phyloP scores from a whole-genome alignment of 2,329 filamentous ascomycete genomes.

The Neonectria coccinea region DNA sequence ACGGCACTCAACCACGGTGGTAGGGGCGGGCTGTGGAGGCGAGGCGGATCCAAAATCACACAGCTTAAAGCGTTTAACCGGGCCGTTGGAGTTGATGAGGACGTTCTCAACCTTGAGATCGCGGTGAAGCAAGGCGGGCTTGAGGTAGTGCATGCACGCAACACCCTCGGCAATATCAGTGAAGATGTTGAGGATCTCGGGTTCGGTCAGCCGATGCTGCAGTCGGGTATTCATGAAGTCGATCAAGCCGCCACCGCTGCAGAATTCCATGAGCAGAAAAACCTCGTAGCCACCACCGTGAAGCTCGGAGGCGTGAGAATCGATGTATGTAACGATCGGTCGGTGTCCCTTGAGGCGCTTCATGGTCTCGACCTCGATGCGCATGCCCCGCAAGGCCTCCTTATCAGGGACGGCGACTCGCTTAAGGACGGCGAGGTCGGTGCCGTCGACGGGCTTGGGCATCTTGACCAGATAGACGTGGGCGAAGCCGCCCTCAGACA shows the following conservation, averaged over 20 bases:
- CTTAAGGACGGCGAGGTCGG: conserved; percentile 88
- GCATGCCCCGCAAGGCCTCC: conserved; percentile 93
- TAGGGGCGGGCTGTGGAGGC: conserved; percentile 83
- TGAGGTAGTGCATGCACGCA: conserved; percentile 98
- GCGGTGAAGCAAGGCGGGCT: conserved; percentile 89
- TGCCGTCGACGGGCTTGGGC: conserved; percentile 79
- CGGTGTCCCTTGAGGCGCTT: conserved; percentile 98
- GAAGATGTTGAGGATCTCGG: conserved; percentile 97
- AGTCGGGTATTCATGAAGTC: conserved; percentile 99
- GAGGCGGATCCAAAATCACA: conserved; percentile 98
- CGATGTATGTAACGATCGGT: conserved; percentile 97
- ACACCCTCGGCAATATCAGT: conserved; percentile 95
- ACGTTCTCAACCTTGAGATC: conserved; percentile 99
- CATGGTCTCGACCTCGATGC: conserved; percentile 99
- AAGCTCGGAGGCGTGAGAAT: conserved; percentile 96
- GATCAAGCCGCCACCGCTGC: conserved; percentile 92
- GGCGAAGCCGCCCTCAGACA: conserved; percentile 97
- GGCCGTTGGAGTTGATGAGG: conserved; percentile 78
- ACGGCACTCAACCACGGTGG: conserved; percentile 87
- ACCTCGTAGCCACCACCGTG: conserved; percentile 96
- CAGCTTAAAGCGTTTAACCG: conserved; percentile 86
- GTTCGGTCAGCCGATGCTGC: conserved; percentile 95
- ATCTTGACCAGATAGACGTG: conserved; percentile 97
- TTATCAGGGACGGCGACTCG: conserved; percentile 97
- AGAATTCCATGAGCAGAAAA: conserved; percentile 98